Evolutionary conservation across 2,329 filamentous ascomycete species (phyloP).

Genomic region (Cercospora berteroae): DNA sequence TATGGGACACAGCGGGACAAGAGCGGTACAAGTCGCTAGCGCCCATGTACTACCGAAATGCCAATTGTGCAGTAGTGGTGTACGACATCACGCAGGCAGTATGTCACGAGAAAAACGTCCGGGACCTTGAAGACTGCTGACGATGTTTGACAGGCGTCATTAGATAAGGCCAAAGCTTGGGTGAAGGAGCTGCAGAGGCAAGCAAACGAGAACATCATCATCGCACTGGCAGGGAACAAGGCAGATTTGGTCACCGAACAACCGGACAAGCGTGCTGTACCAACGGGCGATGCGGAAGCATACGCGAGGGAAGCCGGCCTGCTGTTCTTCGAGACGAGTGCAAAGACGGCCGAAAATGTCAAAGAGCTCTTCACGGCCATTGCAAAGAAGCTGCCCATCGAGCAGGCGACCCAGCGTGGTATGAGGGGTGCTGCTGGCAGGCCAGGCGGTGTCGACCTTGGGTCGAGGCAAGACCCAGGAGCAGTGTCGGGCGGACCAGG

Average conservation of each 20-base stretch:
- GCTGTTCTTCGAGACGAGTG: constrained; percentile 97
- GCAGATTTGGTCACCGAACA: constrained; percentile 91
- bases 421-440: constrained; percentile 60
- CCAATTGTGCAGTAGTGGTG: constrained; percentile 97
- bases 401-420: constrained; percentile 90
- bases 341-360: constrained; percentile 96
- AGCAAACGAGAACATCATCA: constrained; percentile 99
- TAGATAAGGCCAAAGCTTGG: constrained; percentile 99
- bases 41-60: constrained; percentile 99
- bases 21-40: constrained; percentile 98
- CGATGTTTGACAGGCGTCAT: constrained; percentile 65
- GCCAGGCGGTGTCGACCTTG: constrained; percentile 65
- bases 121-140: constrained; percentile 24
- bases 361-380: constrained; percentile 95
- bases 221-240: constrained; percentile 96
- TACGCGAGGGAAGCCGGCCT: constrained; percentile 92
- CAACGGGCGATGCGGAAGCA: constrained; percentile 85
- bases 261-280: constrained; percentile 91
- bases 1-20: constrained; percentile 98
- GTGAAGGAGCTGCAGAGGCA: constrained; percentile 98
- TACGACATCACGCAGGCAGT: constrained; percentile 99
- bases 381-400: constrained; percentile 93
- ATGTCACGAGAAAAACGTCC: constrained; percentile 32
- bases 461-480: constrained; percentile 60
- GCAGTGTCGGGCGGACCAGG: constrained; percentile 57